Conservation (phyloP, 106 monocot species). For the Iris macrosiphon region DNA sequence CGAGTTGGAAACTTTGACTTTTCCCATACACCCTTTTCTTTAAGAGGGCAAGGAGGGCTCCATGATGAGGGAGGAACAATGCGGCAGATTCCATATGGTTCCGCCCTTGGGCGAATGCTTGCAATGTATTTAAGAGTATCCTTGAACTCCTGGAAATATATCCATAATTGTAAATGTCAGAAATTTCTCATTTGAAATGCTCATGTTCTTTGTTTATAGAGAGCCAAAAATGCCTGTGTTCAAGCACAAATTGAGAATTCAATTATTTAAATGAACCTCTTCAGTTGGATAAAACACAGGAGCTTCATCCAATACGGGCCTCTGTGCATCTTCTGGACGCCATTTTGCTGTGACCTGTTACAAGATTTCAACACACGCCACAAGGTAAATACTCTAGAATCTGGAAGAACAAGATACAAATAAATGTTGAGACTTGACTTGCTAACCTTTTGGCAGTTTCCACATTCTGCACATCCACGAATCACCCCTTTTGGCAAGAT, state of each 20-base stretch:
- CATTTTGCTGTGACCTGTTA: conserved; percentile 57
- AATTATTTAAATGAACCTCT: conserved; percentile 66
- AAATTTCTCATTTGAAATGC: neutral
- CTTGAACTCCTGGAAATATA: conserved; percentile 63
- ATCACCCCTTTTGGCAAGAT: conserved; percentile 64
- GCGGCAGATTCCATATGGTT: conserved; percentile 86
- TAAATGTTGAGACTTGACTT: neutral
- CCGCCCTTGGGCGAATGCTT: conserved; percentile 56
- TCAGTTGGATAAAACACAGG: conserved; percentile 79
- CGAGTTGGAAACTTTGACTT: conserved; percentile 68
- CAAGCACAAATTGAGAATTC: too few relatives aligned
- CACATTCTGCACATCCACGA: conserved; percentile 63
- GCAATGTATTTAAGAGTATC: conserved; percentile 80
- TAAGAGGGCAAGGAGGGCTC: conserved; percentile 85
- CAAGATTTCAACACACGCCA: conserved; percentile 3
- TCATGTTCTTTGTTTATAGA: too few relatives aligned
- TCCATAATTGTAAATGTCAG: neutral
- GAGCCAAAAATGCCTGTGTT: too few relatives aligned
- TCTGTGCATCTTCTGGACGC: conserved; percentile 53
- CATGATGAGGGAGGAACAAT: conserved; percentile 89
- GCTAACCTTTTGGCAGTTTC: conserved; percentile 69
- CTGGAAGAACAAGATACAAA: neutral
- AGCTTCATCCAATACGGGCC: conserved; percentile 62
- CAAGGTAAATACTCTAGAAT: conserved; percentile 4
- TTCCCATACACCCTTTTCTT: conserved; percentile 56